Percentiles rank a stretch among this genome's conserved stretches.
Conservation (phyloP, 1,284 basidiomycete species). For the Microbotryum lychnidis-dioicae region DNA sequence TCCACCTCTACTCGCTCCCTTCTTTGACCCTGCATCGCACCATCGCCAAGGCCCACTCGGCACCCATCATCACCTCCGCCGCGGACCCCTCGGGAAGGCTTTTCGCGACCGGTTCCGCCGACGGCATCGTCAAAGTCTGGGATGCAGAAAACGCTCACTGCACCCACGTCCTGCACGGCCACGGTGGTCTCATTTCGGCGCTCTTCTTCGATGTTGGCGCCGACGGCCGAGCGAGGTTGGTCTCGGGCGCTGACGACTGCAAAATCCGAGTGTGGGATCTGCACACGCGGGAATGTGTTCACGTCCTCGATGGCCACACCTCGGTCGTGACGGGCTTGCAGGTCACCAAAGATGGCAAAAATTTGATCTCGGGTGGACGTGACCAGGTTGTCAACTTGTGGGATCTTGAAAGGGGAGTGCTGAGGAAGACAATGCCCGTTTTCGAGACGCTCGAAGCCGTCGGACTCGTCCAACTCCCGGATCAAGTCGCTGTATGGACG, state of each 20-base stretch:
- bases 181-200: conserved; percentile 90
- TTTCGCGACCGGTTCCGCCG: conserved; percentile 88
- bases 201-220: conserved; percentile 57
- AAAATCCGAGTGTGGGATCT: conserved; percentile 85
- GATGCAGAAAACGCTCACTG: conserved; percentile 77
- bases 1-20: conserved; percentile 46
- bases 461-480: conserved; percentile 52
- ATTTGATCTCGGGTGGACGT: conserved; percentile 77
- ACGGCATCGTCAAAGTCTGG: conserved; percentile 96
- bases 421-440: conserved; percentile 76
- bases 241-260: conserved; percentile 51
- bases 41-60: conserved; percentile 75
- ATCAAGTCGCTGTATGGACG: conserved; percentile 60
- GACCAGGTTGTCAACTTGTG: conserved; percentile 86
- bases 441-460: conserved; percentile 81
- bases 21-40: conserved; percentile 57
- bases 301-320: conserved; percentile 80
- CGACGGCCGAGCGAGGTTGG: conserved; percentile 28
- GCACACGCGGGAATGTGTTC: conserved; percentile 47
- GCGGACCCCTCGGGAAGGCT: conserved; percentile 80
- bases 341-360: conserved; percentile 57
- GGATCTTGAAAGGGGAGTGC: conserved; percentile 53
- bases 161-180: conserved; percentile 92
- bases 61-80: conserved; percentile 81
- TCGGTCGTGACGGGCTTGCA: conserved; percentile 82